These are phyloP conservation scores for Syzygium oleosum DNA, from an alignment of 345 rosid genomes.

Conservation along the genomic window DNA sequence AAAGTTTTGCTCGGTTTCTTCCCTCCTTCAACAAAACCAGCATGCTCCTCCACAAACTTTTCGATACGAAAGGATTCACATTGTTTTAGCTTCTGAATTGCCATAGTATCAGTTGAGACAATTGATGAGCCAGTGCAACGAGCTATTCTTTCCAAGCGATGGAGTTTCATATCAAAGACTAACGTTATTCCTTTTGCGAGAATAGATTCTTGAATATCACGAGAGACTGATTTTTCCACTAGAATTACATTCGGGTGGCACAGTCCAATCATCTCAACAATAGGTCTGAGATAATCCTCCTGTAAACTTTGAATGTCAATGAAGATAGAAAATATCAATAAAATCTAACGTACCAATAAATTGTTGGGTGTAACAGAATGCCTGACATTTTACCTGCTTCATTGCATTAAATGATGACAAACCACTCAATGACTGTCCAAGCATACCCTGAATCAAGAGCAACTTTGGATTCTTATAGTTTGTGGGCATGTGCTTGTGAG, in stretches of 20 bases:
- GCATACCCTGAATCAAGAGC: slow-evolving; percentile 59
- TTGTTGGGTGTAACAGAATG: not conserved
- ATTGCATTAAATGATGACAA: slow-evolving; percentile 69
- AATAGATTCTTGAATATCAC: slow-evolving; percentile 73
- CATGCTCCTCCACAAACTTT: slow-evolving; percentile 78
- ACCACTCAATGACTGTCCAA: slow-evolving; percentile 69
- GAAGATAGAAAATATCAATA: not conserved
- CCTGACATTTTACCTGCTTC: slow-evolving; percentile 39
- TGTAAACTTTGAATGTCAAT: slow-evolving; percentile 11
- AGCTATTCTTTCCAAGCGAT: slow-evolving; percentile 79
- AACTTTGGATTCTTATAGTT: slow-evolving; percentile 63
- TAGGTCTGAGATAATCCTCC: slow-evolving; percentile 57
- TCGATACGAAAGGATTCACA: slow-evolving; percentile 81
- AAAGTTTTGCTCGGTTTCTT: slow-evolving; percentile 76
- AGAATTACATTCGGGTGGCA: slow-evolving; percentile 72
- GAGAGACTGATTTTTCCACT: slow-evolving; percentile 86
- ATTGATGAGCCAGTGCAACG: slow-evolving; percentile 76
- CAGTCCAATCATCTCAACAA: slow-evolving; percentile 49
- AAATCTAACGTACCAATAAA: not conserved
- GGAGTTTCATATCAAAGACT: slow-evolving; percentile 86
- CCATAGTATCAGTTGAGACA: slow-evolving; percentile 39
- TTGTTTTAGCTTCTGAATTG: slow-evolving; percentile 55
- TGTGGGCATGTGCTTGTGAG: slow-evolving; percentile 96
- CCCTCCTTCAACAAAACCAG: slow-evolving; percentile 50
- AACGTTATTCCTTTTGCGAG: slow-evolving; percentile 64